Conservation (phyloP, 2,329 filamentous ascomycete genomes). For the Nemania abortiva region DNA sequence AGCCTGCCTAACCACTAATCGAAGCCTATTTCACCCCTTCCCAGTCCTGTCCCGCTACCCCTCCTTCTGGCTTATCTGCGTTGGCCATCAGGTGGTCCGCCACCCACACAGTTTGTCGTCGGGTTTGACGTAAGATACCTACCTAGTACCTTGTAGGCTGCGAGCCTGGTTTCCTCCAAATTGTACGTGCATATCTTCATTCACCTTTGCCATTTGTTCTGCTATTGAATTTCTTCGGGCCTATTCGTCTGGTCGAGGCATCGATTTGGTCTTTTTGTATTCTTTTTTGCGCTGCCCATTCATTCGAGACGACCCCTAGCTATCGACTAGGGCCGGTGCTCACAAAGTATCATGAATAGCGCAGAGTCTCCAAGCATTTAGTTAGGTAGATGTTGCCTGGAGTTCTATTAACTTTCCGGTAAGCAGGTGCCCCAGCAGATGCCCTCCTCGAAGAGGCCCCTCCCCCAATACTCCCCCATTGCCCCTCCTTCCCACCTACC, state of each 20-base stretch:
- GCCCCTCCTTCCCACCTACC: conserved; percentile 33
- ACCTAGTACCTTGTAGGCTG: neutral
- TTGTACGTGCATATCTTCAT: neutral
- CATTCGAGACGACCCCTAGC: neutral
- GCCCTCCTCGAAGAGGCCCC: neutral
- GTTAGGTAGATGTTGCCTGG: conserved; percentile 4
- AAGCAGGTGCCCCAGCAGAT: conserved; percentile 14
- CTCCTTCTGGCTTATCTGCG: conserved; percentile 35
- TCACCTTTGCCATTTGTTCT: neutral
- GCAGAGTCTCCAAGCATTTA: conserved; percentile 6
- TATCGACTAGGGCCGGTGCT: neutral
- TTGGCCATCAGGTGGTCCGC: conserved; percentile 34
- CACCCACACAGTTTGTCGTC: conserved; percentile 9
- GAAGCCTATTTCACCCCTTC: neutral
- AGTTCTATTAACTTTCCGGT: conserved; percentile 18
- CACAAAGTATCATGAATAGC: conserved; percentile 12
- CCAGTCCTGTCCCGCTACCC: conserved; percentile 11
- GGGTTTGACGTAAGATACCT: conserved; percentile 31
- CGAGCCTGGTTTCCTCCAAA: neutral
- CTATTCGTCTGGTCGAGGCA: neutral
- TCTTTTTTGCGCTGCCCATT: neutral
- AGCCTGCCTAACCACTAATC: conserved; percentile 20
- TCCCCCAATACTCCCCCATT: conserved; percentile 9
- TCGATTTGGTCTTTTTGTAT: neutral
- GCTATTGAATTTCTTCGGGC: neutral